These are phyloP conservation scores for Scedosporium dehoogii DNA, from an alignment of 2,329 filamentous ascomycete genomes.

Conservation along the genomic window DNA sequence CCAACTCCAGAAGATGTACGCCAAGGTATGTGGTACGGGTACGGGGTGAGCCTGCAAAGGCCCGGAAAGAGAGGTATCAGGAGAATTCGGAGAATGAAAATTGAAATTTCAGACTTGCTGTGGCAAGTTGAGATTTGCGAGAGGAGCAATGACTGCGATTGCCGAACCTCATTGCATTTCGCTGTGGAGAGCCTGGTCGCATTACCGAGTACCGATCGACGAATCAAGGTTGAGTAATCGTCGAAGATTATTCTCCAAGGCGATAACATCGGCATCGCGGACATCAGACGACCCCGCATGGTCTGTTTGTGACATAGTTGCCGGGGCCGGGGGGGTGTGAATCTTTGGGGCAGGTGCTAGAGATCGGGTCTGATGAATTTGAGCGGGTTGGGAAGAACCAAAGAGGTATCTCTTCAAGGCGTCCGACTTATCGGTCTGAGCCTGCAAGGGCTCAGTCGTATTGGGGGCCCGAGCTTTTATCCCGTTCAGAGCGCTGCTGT, in stretches of 20 bases:
- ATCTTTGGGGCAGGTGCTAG: not conserved
- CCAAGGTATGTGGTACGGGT: not conserved
- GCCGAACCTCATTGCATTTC: too few species aligned
- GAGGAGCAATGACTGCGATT: too few species aligned
- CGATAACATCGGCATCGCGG: slow-evolving; percentile 25
- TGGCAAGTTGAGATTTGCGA: not conserved
- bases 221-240: slow-evolving; percentile 38
- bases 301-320: not conserved
- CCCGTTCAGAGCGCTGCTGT: slow-evolving; percentile 16
- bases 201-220: slow-evolving; percentile 5
- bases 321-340: not conserved
- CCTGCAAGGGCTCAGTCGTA: slow-evolving; percentile 8
- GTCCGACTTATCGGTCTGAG: slow-evolving; percentile 28
- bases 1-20: not conserved
- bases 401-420: slow-evolving; percentile 50
- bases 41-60: not conserved
- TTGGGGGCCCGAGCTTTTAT: not conserved
- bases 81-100: not conserved
- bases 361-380: not conserved
- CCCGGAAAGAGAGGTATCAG: not conserved
- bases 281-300: not conserved
- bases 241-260: slow-evolving; percentile 44
- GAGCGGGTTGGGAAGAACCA: slow-evolving; percentile 13
- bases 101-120: not conserved
- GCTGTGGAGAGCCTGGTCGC: not conserved